Evolutionary conservation across 805 yeast genomes (phyloP), one percentile per base, ranked within the genome.

Genomic region (Cyberlindnera galapagoensis): DNA sequence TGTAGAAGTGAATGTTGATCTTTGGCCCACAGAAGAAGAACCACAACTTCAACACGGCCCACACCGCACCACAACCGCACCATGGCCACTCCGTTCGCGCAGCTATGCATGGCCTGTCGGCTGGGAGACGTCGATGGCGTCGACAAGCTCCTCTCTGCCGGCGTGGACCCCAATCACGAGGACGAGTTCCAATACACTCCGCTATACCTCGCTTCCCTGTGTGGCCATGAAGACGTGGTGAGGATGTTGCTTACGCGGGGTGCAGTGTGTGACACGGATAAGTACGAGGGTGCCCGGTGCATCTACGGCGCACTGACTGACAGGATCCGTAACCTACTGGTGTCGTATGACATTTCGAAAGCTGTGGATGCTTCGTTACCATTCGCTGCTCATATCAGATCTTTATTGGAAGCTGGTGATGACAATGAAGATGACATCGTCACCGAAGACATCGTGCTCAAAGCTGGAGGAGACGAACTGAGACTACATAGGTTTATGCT

Each of bases 171-270:
- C 18, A 61, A 60, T 35, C 52, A 60, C 33, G 71, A 74, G 21
- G 94, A 83, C 50, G 74, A 70, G 41, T 82, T 79, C 70, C 83
- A 83, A 51, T 76, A 80, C 48, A 70, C 87, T 3, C 92, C 94
- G 1, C 60, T 83, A 37, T 77, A 79, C 37, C 57, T 83, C 17
- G 84, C 86, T 7, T 73, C 83, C 12, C 49, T 82, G 9, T 82
- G 94, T 59, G 94, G 94, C 1, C 90, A 82, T 52, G 67, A 65
- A 39, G 61, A 59, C 1, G 65, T 83, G 5, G 92, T 83, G n/a
- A 62, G 60, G 33, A 52, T 76, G 30, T 57, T 83, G 15, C 59
- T 83, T 8, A 65, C 70, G 27, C 57, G 74, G 27, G 94, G 94
- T 7, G 86, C 92, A 0, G 65, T 75, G 7, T 81, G 90, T 52